These are phyloP conservation scores for Oryza glumipatula DNA, from an alignment of 176 grass and related monocot genomes.

Conservation along the genomic window DNA sequence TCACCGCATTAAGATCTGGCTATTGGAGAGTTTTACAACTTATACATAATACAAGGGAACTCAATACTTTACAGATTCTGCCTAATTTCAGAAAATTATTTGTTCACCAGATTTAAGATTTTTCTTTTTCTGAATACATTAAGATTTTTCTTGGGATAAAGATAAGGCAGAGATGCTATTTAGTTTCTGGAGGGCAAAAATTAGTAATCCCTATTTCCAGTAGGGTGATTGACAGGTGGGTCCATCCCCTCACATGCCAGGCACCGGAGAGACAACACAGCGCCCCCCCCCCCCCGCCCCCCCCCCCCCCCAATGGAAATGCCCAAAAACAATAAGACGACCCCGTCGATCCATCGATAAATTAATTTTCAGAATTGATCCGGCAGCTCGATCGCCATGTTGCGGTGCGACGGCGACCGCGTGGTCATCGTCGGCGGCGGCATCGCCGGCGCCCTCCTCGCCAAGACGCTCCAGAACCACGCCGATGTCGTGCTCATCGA, in stretches of 20 bases:
- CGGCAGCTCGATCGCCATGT: slow-evolving; percentile 20
- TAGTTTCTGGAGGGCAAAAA: slow-evolving; percentile 16
- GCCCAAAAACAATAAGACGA: neutral
- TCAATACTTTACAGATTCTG: no score
- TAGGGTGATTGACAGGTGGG: slow-evolving; percentile 23
- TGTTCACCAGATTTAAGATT: no score
- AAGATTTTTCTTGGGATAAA: no score
- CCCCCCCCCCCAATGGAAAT: neutral
- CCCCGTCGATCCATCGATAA: neutral
- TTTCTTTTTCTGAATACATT: no score
- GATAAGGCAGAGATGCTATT: neutral
- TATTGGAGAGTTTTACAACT: no score
- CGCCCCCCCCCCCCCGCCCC: no score
- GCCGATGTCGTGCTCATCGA: slow-evolving; percentile 78
- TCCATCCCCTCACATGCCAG: neutral
- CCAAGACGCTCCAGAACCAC: slow-evolving; percentile 64
- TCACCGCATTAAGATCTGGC: no score
- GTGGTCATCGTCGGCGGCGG: slow-evolving; percentile 77
- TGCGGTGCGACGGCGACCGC: slow-evolving; percentile 47
- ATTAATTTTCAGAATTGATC: neutral
- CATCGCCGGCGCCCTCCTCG: slow-evolving; percentile 72
- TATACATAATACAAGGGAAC: no score
- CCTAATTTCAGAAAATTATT: no score
- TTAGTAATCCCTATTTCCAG: slow-evolving; percentile 35
- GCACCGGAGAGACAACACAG: no score